phyloP scores from a whole-genome alignment of 495 filamentous ascomycete species.

The Talaromyces trachyspermus region DNA sequence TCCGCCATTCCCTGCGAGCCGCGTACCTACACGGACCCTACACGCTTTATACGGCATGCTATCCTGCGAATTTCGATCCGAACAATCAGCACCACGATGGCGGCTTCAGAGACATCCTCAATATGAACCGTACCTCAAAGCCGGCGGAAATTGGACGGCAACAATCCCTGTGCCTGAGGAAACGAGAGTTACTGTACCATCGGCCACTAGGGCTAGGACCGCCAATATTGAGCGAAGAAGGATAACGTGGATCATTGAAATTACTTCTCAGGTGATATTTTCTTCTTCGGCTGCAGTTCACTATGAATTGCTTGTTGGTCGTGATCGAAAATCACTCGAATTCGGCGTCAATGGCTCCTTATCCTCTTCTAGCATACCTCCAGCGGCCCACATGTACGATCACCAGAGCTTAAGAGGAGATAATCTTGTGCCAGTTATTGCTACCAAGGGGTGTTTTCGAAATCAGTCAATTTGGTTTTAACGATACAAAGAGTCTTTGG shows the following conservation, averaged over 20 bases:
- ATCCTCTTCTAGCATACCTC: slow-evolving; percentile 35
- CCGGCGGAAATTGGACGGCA: slow-evolving; percentile 77
- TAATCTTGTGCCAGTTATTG: slow-evolving; percentile 40
- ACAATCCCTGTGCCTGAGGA: slow-evolving; percentile 67
- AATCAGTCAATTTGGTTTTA: slow-evolving; percentile 68
- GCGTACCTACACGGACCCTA: slow-evolving; percentile 96
- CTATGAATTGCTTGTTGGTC: slow-evolving; percentile 78
- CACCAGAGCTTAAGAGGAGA: slow-evolving; percentile 44
- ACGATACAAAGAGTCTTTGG: slow-evolving; percentile 87
- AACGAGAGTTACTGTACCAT: slow-evolving; percentile 46
- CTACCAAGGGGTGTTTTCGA: slow-evolving; percentile 73
- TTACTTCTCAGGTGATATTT: slow-evolving; percentile 87
- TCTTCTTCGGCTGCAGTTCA: slow-evolving; percentile 80
- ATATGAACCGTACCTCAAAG: slow-evolving; percentile 94
- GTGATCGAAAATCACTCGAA: slow-evolving; percentile 75
- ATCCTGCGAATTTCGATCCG: slow-evolving; percentile 71
- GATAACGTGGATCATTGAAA: slow-evolving; percentile 84
- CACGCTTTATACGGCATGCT: slow-evolving; percentile 76
- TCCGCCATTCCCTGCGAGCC: slow-evolving; percentile 84
- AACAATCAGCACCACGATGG: slow-evolving; percentile 61
- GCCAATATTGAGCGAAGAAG: slow-evolving; percentile 28
- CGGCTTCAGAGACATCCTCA: slow-evolving; percentile 62
- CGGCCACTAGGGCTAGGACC: slow-evolving; percentile 22
- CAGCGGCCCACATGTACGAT: slow-evolving; percentile 65
- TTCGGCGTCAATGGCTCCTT: slow-evolving; percentile 43